Percentiles rank a stretch among this genome's conserved stretches.
Conservation (phyloP, 805 yeast genomes). For the Maudiozyma bulderi region DNA sequence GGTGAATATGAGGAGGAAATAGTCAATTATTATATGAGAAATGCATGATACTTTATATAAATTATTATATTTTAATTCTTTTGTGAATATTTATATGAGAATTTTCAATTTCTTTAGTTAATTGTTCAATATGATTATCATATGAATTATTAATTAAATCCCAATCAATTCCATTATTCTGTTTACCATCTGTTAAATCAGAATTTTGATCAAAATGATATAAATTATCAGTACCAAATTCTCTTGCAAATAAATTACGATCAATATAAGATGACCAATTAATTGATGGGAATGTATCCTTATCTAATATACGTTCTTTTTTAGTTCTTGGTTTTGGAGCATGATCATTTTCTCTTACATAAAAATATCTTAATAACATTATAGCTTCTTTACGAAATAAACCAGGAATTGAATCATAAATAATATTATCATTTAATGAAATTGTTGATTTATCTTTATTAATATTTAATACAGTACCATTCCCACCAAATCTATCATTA, state of each 20-base stretch:
- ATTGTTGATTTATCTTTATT: conserved; percentile 35
- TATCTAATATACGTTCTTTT: conserved; percentile 52
- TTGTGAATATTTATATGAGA: neutral
- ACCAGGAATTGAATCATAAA: conserved; percentile 54
- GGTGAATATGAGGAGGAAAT: too few relatives aligned
- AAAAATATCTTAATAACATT: conserved; percentile 69
- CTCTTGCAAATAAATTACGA: conserved; percentile 36
- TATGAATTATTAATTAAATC: conserved; percentile 15
- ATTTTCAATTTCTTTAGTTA: neutral
- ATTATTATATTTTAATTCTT: neutral
- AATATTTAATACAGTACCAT: conserved; percentile 71
- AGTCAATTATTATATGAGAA: too few relatives aligned
- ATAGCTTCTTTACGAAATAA: conserved; percentile 74
- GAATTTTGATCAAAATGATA: conserved; percentile 8
- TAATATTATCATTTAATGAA: neutral
- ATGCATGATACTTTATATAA: too few relatives aligned
- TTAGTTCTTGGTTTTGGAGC: conserved; percentile 79
- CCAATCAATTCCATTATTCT: conserved; percentile 17
- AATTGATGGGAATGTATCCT: conserved; percentile 50
- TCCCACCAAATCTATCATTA: conserved; percentile 93
- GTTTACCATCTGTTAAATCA: conserved; percentile 11
- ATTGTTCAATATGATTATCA: conserved; percentile 7
- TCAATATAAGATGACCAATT: conserved; percentile 46
- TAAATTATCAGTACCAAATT: conserved; percentile 14
- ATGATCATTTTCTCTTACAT: conserved; percentile 71